Percentiles rank a stretch among this genome's conserved stretches.
Evolutionary conservation across 495 filamentous ascomycete species (phyloP).

Genomic region (Poronia punctata): DNA sequence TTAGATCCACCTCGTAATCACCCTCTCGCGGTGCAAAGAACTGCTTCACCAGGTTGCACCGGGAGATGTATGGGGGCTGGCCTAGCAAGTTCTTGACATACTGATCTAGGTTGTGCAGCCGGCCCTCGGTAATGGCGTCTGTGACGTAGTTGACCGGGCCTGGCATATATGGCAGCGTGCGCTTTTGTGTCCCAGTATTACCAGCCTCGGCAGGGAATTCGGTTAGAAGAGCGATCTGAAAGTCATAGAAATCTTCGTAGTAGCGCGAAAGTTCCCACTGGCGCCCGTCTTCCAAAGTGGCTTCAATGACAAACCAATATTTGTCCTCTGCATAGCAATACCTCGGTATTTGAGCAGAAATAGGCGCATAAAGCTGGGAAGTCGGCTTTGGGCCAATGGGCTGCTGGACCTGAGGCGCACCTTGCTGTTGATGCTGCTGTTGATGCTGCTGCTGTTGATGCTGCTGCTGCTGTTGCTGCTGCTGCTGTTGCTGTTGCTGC

Average conservation of each 20-base stretch:
- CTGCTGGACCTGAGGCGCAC: slow-evolving; percentile 15
- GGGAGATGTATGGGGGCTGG: slow-evolving; percentile 76
- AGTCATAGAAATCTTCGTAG: slow-evolving; percentile 98
- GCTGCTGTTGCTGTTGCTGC: no score
- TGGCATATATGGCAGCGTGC: slow-evolving; percentile 95
- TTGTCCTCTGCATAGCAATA: slow-evolving; percentile 97
- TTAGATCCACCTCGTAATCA: slow-evolving; percentile 85
- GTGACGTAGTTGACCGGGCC: slow-evolving; percentile 97
- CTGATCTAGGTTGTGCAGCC: slow-evolving; percentile 83
- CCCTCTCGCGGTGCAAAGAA: slow-evolving; percentile 86
- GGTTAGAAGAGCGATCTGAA: slow-evolving; percentile 89
- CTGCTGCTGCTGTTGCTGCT: no score
- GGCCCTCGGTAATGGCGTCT: slow-evolving; percentile 89
- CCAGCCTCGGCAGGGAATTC: slow-evolving; percentile 93
- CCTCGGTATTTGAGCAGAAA: slow-evolving; percentile 78
- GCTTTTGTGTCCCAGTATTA: slow-evolving; percentile 63
- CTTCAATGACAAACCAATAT: slow-evolving; percentile 97
- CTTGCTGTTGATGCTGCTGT: slow-evolving; percentile 17
- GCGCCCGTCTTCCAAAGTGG: slow-evolving; percentile 80
- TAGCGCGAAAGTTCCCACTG: slow-evolving; percentile 89
- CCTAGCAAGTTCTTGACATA: slow-evolving; percentile 88
- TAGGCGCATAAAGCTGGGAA: slow-evolving; percentile 42
- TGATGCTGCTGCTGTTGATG: slow-evolving; percentile 19
- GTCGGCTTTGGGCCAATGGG: slow-evolving; percentile 31
- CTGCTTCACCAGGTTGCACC: slow-evolving; percentile 73